A percentile compares a stretch with the other conserved stretches of the same genome.
phyloP scores from a whole-genome alignment of 129 eudicot species.

The Flaveria bidentis region DNA sequence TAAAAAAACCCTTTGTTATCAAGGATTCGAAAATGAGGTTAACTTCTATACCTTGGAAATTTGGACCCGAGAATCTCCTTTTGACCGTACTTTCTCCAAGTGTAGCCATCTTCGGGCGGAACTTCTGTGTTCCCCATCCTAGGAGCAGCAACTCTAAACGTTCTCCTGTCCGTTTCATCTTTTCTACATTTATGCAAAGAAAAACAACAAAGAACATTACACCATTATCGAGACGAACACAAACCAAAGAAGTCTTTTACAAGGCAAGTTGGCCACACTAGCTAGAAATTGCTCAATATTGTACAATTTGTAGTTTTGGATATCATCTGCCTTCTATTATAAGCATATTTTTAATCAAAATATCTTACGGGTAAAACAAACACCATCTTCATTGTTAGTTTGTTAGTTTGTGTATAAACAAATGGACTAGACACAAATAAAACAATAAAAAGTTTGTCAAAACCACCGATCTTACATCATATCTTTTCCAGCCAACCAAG shows the following conservation, averaged over 20 bases:
- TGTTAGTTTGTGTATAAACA: neutral
- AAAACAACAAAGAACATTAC: neutral
- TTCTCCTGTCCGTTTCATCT: conserved; percentile 46
- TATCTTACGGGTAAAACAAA: neutral
- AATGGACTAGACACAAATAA: neutral
- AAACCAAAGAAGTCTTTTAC: too few relatives aligned
- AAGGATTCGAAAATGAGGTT: neutral
- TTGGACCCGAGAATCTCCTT: conserved; percentile 76
- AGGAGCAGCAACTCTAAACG: conserved; percentile 56
- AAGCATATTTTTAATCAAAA: neutral
- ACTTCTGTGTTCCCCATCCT: conserved; percentile 83
- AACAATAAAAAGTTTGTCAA: neutral
- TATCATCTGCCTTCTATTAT: neutral
- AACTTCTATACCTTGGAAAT: conserved; percentile 62
- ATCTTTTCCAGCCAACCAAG: neutral
- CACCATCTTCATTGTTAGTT: neutral
- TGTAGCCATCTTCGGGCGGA: conserved; percentile 91
- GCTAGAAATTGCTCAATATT: neutral
- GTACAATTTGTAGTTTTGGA: neutral
- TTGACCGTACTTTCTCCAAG: conserved; percentile 97
- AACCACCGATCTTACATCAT: neutral
- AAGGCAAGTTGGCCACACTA: too few relatives aligned
- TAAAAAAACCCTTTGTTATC: neutral
- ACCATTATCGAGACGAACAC: too few relatives aligned
- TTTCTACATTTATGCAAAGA: conserved; percentile 32